A percentile compares a stretch with the other conserved stretches of the same genome.
These are phyloP conservation scores for Solanum piurae DNA, from an alignment of 257 asterid species.

Conservation along the genomic window DNA sequence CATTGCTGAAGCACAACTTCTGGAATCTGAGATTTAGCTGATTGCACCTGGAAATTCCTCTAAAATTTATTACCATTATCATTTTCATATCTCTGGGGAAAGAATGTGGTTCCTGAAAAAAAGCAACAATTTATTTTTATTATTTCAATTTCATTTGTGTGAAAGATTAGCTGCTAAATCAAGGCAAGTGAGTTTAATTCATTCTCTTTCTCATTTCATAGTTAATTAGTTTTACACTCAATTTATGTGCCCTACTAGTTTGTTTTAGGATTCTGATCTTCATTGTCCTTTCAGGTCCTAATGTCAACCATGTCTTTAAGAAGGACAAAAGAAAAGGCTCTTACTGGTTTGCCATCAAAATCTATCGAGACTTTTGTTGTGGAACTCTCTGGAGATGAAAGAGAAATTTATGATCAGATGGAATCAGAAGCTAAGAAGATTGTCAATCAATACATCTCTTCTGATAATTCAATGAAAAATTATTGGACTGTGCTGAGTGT, in stretches of 20 bases:
- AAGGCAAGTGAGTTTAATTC: neutral
- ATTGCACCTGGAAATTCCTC: neutral
- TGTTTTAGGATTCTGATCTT: neutral
- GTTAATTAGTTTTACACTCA: neutral
- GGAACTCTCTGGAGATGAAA: slow-evolving; percentile 60
- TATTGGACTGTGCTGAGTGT: slow-evolving; percentile 61
- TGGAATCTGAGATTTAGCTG: neutral
- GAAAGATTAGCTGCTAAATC: neutral
- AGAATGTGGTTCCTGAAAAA: neutral
- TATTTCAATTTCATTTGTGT: neutral
- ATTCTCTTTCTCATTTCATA: neutral
- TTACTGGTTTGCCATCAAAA: slow-evolving; percentile 61
- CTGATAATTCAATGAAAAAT: slow-evolving; percentile 22
- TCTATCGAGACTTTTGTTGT: slow-evolving; percentile 45
- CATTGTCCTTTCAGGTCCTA: slow-evolving; percentile 40
- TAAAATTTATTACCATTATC: neutral
- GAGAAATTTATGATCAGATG: slow-evolving; percentile 67
- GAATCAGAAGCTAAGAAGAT: slow-evolving; percentile 55
- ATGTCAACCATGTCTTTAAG: slow-evolving; percentile 74
- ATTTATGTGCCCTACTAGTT: neutral
- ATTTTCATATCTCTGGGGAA: neutral
- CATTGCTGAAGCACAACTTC: neutral
- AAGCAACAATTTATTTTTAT: neutral
- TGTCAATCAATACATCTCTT: slow-evolving; percentile 31
- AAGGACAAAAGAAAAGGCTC: slow-evolving; percentile 61